phyloP scores from a whole-genome alignment of 441 rosid species.

The Euphorbia corollata region DNA sequence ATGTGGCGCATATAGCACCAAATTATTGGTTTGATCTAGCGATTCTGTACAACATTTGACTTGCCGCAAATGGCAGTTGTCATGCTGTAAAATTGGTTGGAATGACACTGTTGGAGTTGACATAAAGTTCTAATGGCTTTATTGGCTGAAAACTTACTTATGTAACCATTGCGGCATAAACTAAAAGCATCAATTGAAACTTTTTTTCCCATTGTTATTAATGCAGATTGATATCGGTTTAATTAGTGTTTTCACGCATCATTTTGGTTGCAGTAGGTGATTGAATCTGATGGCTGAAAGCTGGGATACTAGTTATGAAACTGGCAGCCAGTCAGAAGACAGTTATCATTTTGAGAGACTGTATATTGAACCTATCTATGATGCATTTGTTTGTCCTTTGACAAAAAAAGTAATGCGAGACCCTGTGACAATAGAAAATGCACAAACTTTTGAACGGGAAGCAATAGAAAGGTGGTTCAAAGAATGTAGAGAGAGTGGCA shows the following conservation, averaged over 20 bases:
- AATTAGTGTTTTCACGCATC: not conserved
- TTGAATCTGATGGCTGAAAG: slow-evolving; percentile 47
- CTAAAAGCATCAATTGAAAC: too few relatives aligned
- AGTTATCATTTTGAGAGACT: slow-evolving; percentile 60
- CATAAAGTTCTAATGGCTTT: too few relatives aligned
- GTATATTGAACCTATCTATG: slow-evolving; percentile 72
- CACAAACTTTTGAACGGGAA: slow-evolving; percentile 83
- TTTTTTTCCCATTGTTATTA: too few relatives aligned
- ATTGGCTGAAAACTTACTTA: too few relatives aligned
- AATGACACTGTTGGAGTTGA: too few relatives aligned
- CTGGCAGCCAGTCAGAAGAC: slow-evolving; percentile 69
- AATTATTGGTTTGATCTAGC: too few relatives aligned
- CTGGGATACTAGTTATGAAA: slow-evolving; percentile 59
- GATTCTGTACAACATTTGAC: too few relatives aligned
- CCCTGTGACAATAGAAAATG: slow-evolving; percentile 81
- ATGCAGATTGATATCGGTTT: not conserved
- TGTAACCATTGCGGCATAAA: too few relatives aligned
- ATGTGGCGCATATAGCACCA: too few relatives aligned
- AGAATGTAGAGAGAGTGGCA: slow-evolving; percentile 63
- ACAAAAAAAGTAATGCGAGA: slow-evolving; percentile 79
- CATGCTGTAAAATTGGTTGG: too few relatives aligned
- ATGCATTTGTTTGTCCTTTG: slow-evolving; percentile 83
- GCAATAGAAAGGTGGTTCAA: slow-evolving; percentile 87
- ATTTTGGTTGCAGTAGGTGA: slow-evolving; percentile 10
- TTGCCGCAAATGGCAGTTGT: too few relatives aligned